Conservation (phyloP, 345 rosid species). For the Erysimum cheiranthoides region DNA sequence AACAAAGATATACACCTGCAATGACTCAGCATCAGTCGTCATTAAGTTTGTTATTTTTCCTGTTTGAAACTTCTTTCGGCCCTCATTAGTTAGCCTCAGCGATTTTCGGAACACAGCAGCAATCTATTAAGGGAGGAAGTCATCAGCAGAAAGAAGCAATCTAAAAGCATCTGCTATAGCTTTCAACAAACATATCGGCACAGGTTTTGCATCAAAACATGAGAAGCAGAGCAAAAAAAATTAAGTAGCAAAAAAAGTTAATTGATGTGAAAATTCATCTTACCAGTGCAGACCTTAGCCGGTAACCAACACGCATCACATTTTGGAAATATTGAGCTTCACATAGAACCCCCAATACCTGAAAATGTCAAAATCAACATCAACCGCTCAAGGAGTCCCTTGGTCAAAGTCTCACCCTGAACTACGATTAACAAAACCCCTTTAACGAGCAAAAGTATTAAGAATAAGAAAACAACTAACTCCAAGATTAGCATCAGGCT, state of each 20-base stretch:
- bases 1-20: slow-evolving; percentile 65
- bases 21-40: slow-evolving; percentile 97
- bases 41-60: slow-evolving; percentile 98
- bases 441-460: slow-evolving; percentile 22
- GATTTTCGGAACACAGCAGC: slow-evolving; percentile 98
- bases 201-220: slow-evolving; percentile 1
- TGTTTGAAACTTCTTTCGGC: slow-evolving; percentile 79
- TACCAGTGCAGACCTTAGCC: slow-evolving; percentile 92
- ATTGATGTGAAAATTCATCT: slow-evolving; percentile 37
- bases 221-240: slow-evolving; percentile 11
- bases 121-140: slow-evolving; percentile 54
- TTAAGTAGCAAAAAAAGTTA: slow-evolving; percentile 31
- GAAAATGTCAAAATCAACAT: slow-evolving; percentile 41
- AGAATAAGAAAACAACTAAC: neutral
- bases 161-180: neutral
- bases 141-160: slow-evolving; percentile 23
- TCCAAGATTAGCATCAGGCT: slow-evolving; percentile 14
- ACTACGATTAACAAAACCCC: neutral
- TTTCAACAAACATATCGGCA: slow-evolving; percentile 17
- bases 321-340: slow-evolving; percentile 99
- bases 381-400: slow-evolving; percentile 2
- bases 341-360: slow-evolving; percentile 86
- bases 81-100: slow-evolving; percentile 88
- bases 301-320: slow-evolving; percentile 98
- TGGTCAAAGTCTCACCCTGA: slow-evolving; percentile 13